Evolutionary conservation across 352 stramenopile species (phyloP).

Genomic region (Albugo candida): DNA sequence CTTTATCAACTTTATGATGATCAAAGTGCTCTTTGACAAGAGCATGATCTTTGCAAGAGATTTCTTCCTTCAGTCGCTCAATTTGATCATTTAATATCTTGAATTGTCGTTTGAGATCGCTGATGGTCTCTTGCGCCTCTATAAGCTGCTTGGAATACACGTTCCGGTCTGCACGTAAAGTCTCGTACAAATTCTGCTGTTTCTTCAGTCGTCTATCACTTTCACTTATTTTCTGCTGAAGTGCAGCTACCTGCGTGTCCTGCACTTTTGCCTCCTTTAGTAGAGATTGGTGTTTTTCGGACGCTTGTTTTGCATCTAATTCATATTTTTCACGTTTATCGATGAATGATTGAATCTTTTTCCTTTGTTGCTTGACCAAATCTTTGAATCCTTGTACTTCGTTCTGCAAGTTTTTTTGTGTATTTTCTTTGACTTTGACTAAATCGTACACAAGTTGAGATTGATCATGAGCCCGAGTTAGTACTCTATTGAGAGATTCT

Average conservation of each 20-base stretch:
- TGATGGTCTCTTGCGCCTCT: slow-evolving; percentile 81
- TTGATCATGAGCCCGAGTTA: slow-evolving; percentile 63
- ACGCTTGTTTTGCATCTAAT: slow-evolving; percentile 55
- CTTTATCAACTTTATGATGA: slow-evolving; percentile 87
- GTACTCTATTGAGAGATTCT: slow-evolving; percentile 74
- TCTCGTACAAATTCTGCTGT: slow-evolving; percentile 89
- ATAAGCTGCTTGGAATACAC: slow-evolving; percentile 88
- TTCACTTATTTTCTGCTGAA: slow-evolving; percentile 61
- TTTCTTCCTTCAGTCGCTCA: slow-evolving; percentile 84
- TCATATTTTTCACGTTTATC: slow-evolving; percentile 79
- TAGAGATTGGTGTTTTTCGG: slow-evolving; percentile 63
- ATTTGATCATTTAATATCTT: slow-evolving; percentile 87
- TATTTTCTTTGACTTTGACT: slow-evolving; percentile 83
- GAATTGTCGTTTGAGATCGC: slow-evolving; percentile 78
- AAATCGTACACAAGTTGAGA: slow-evolving; percentile 77
- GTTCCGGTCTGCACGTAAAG: slow-evolving; percentile 81
- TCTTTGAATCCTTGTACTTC: slow-evolving; percentile 72
- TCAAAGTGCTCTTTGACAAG: slow-evolving; percentile 88
- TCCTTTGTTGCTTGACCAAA: slow-evolving; percentile 59
- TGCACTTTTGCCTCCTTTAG: slow-evolving; percentile 65
- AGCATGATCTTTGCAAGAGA: slow-evolving; percentile 81
- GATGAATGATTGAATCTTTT: slow-evolving; percentile 70
- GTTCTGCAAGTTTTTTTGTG: slow-evolving; percentile 77
- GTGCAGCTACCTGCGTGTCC: slow-evolving; percentile 41
- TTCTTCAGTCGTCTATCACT: slow-evolving; percentile 77